phyloP scores from a whole-genome alignment of 441 rosid genomes.

The Lepidium campestre region DNA sequence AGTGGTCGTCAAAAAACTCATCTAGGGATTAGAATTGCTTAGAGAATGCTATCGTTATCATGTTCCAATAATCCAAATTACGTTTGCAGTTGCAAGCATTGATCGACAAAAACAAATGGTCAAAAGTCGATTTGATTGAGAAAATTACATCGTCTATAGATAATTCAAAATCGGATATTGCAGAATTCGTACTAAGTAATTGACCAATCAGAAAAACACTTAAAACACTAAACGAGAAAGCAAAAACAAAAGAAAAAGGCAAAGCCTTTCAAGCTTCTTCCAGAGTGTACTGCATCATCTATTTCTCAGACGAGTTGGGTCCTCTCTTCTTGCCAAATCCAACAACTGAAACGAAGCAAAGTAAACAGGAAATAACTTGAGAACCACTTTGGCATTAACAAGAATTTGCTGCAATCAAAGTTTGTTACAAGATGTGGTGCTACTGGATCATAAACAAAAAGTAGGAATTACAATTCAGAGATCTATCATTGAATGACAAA shows the following conservation, averaged over 20 bases:
- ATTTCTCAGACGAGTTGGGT: constrained; percentile 63
- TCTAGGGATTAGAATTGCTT: neutral
- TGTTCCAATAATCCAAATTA: too few species aligned
- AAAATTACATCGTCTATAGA: neutral
- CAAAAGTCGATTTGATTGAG: neutral
- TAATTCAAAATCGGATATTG: neutral
- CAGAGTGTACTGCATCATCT: neutral
- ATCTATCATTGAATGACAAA: too few species aligned
- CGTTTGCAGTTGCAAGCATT: neutral
- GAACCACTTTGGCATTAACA: too few species aligned
- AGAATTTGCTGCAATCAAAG: too few species aligned
- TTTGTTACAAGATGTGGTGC: too few species aligned
- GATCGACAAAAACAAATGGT: neutral
- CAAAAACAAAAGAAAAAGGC: neutral
- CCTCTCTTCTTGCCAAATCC: constrained; percentile 70
- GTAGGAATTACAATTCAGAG: too few species aligned
- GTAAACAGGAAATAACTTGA: neutral
- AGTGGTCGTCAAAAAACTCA: too few species aligned
- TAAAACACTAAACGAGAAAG: neutral
- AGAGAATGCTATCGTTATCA: neutral
- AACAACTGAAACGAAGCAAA: constrained; percentile 32
- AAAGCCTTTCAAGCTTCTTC: neutral
- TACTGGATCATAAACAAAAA: too few species aligned
- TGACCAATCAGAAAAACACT: neutral
- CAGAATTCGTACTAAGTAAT: neutral